Conservation (phyloP, 371 early-diverging fungal species). For the Rhizoclosmatium hyalinum region DNA sequence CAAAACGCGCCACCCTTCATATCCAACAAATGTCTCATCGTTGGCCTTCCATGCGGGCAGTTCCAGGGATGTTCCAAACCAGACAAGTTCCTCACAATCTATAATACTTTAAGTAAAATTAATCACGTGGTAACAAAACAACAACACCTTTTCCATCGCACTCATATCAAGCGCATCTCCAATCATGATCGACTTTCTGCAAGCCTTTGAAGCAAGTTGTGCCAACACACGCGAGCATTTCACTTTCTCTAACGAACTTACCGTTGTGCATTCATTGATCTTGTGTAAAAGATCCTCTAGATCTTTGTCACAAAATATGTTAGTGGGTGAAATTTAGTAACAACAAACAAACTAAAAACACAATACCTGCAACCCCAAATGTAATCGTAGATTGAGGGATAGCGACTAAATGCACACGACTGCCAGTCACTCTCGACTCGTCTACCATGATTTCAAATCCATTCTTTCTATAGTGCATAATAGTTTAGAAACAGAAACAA, state of each 20-base stretch:
- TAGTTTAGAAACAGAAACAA: background rate
- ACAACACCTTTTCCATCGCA: slow-evolving; percentile 69
- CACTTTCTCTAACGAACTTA: slow-evolving; percentile 33
- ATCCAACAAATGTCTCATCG: slow-evolving; percentile 82
- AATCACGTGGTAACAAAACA: slow-evolving; percentile 5
- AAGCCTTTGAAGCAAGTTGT: slow-evolving; percentile 70
- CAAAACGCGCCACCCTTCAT: slow-evolving; percentile 67
- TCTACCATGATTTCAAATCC: slow-evolving; percentile 79
- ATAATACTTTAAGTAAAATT: background rate
- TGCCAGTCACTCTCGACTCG: slow-evolving; percentile 62
- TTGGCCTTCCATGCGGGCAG: slow-evolving; percentile 99
- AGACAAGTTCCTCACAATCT: slow-evolving; percentile 78
- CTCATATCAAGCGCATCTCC: slow-evolving; percentile 73
- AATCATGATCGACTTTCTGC: slow-evolving; percentile 73
- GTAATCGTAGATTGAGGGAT: slow-evolving; percentile 40
- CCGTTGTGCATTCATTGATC: slow-evolving; percentile 32
- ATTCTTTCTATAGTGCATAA: slow-evolving; percentile 56
- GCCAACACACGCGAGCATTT: slow-evolving; percentile 41
- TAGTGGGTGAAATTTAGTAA: background rate
- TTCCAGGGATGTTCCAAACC: slow-evolving; percentile 94
- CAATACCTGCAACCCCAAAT: slow-evolving; percentile 38
- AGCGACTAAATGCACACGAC: slow-evolving; percentile 68
- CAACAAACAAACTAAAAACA: background rate
- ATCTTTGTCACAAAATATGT: slow-evolving; percentile 48
- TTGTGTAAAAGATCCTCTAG: slow-evolving; percentile 72